Evolutionary conservation across 805 yeast species (phyloP).

Genomic region (Candida easanensis): DNA sequence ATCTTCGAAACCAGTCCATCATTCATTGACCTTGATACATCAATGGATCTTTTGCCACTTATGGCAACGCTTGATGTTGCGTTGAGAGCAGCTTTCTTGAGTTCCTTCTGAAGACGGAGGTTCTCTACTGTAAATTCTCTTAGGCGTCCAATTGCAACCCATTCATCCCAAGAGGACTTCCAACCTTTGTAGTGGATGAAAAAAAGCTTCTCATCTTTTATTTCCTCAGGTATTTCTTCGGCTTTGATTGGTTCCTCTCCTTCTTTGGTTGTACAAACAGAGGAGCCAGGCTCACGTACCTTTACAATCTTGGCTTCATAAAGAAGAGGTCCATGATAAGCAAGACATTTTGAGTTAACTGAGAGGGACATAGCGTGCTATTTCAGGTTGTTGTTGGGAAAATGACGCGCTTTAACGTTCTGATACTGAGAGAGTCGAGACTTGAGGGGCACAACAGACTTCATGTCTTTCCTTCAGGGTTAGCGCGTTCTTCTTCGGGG

Average conservation of each 20-base stretch:
- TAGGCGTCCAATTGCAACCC: slow-evolving; percentile 76
- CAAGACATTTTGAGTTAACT: slow-evolving; percentile 50
- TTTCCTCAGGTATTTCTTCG: slow-evolving; percentile 33
- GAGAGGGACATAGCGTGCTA: slow-evolving; percentile 5
- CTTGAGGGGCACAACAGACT: too few species aligned
- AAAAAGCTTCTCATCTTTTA: slow-evolving; percentile 43
- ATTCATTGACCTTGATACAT: slow-evolving; percentile 13
- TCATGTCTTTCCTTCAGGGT: too few species aligned
- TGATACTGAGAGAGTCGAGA: too few species aligned
- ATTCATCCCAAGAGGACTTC: slow-evolving; percentile 96
- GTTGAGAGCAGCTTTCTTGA: slow-evolving; percentile 46
- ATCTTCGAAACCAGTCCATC: slow-evolving; percentile 15
- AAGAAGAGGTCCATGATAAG: slow-evolving; percentile 86
- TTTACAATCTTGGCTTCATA: slow-evolving; percentile 83
- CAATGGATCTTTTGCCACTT: slow-evolving; percentile 16
- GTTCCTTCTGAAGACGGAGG: slow-evolving; percentile 55
- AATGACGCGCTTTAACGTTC: too few species aligned
- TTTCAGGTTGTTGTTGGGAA: not conserved
- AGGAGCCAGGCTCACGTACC: slow-evolving; percentile 53
- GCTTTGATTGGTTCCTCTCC: slow-evolving; percentile 29
- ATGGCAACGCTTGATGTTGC: slow-evolving; percentile 24
- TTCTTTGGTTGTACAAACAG: slow-evolving; percentile 39
- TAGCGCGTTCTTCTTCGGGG: too few species aligned
- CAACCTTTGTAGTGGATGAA: slow-evolving; percentile 91
- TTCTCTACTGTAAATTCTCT: slow-evolving; percentile 70